Evolutionary conservation across 2,329 filamentous ascomycete genomes (phyloP).

Genomic region (Zymoseptoria brevis): DNA sequence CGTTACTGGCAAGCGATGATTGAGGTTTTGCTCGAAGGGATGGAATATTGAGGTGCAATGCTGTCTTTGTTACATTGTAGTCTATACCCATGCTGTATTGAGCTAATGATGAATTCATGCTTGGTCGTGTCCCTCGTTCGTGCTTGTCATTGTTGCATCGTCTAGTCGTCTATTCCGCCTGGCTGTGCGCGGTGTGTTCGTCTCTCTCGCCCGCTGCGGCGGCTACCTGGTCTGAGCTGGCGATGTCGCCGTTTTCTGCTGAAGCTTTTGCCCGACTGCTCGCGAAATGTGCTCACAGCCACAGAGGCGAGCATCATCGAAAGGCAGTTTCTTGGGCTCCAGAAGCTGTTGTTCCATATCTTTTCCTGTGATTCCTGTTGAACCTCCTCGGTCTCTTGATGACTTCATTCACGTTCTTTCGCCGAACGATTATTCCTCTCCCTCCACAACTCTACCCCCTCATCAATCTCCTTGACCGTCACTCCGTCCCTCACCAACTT

Average conservation of each 20-base stretch:
- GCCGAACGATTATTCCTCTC: slow-evolving; percentile 50
- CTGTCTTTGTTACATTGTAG: background rate
- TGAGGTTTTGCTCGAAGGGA: background rate
- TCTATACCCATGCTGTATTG: background rate
- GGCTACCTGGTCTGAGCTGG: too few relatives aligned
- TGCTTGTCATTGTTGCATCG: background rate
- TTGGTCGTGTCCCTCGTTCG: background rate
- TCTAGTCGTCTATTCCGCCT: background rate
- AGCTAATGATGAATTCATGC: background rate
- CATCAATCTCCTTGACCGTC: slow-evolving; percentile 66
- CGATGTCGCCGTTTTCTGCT: too few relatives aligned
- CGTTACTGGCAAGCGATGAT: background rate
- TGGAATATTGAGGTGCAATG: background rate
- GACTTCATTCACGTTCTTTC: slow-evolving; percentile 14
- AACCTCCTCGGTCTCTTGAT: too few relatives aligned
- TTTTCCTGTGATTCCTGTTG: too few relatives aligned
- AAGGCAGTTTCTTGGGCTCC: too few relatives aligned
- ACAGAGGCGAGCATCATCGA: too few relatives aligned
- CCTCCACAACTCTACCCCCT: slow-evolving; percentile 74
- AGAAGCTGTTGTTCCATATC: too few relatives aligned
- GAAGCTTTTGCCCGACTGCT: too few relatives aligned
- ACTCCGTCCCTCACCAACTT: slow-evolving; percentile 73
- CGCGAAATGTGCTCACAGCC: too few relatives aligned
- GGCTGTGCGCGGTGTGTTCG: too few relatives aligned
- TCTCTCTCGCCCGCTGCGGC: too few relatives aligned